Base-by-base conservation (phyloP, 768 basidiomycete genomes). In the Rubroboletus satanas region DNA sequence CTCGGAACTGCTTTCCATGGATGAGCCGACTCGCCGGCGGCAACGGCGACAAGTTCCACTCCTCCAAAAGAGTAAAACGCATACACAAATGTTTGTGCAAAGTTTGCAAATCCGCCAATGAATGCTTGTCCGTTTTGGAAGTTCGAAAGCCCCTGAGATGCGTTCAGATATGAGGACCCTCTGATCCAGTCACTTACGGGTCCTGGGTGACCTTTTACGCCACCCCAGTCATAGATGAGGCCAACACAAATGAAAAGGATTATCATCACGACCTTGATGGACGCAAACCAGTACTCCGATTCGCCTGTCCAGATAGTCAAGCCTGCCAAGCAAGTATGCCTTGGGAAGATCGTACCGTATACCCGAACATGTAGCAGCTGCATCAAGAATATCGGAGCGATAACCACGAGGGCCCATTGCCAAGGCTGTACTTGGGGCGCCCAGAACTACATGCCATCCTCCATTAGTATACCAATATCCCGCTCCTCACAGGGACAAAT, bases 1-100 rank as follows among this genome's bases (percentile, higher is more conserved):
- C 75, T 71, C 4, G 85, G 85, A 29, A 88, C 79, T 1, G 82
- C 70, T 65, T 82, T 82, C 69, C 83, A 75, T 1, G 87, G 87
- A 59, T 77, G 77, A 44, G 76, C 77, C 7, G 82, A 82, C 71
- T 88, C 87, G 33, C 85, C 84, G 10, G 87, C 86, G n/a, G 87
- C 86, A 32, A 89, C 68, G 3, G 84, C 81, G 39, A 88, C 85
- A 10, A 90, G 77, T 60, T 87, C 86, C 31, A 87, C 82, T 17
- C 85, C 83, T 17, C 80, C 83, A 66, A 80, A 84, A 8, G 84
- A 85, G 70, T 83, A 90, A 56, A 87, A 87, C 12, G 85, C 85
- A 33, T 78, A 87, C 36, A 87, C 83, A 56, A 85, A 85, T 5
- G 78, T 80, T 61, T 79, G 79, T 8, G 79, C 77, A 65, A 82